phyloP scores from a whole-genome alignment of 768 basidiomycete species.

The Kwoniella newhampshirensis region DNA sequence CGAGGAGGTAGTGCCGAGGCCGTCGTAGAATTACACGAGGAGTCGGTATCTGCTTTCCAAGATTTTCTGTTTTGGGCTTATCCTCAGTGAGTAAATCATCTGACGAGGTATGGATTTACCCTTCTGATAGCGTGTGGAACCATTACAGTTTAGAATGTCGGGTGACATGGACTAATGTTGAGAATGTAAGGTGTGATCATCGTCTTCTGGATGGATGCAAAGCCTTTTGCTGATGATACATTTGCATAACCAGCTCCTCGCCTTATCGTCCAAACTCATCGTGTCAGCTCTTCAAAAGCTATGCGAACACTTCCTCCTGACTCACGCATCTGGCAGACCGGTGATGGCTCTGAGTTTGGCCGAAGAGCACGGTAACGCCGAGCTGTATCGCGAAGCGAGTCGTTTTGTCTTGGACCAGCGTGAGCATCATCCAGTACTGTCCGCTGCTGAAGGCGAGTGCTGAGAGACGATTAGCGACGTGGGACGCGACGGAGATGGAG shows the following conservation, averaged over 20 bases:
- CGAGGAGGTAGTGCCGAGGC: conserved; percentile 60
- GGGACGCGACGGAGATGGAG: conserved; percentile 43
- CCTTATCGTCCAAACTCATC: conserved; percentile 84
- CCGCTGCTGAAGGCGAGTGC: too few relatives aligned
- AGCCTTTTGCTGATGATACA: not conserved
- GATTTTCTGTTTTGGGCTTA: conserved; percentile 92
- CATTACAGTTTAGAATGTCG: conserved; percentile 71
- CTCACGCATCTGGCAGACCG: conserved; percentile 86
- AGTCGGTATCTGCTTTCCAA: conserved; percentile 84
- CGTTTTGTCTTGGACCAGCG: conserved; percentile 90
- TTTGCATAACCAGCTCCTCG: conserved; percentile 59
- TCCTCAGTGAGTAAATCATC: conserved; percentile 73
- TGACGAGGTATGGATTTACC: not conserved
- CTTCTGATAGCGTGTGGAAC: conserved; percentile 6
- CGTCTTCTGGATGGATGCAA: not conserved
- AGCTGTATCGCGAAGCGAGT: conserved; percentile 75
- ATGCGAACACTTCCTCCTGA: conserved; percentile 82
- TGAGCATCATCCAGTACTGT: conserved; percentile 62
- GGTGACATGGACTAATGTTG: conserved; percentile 91
- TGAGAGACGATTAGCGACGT: conserved; percentile 35
- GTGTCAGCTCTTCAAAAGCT: conserved; percentile 76
- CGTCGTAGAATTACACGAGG: conserved; percentile 84
- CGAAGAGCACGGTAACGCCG: conserved; percentile 74
- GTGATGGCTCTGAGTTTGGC: conserved; percentile 91
- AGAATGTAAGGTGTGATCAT: conserved; percentile 64